Conservation (phyloP, 1,284 basidiomycete genomes). For the Ustilago xerochloae region DNA sequence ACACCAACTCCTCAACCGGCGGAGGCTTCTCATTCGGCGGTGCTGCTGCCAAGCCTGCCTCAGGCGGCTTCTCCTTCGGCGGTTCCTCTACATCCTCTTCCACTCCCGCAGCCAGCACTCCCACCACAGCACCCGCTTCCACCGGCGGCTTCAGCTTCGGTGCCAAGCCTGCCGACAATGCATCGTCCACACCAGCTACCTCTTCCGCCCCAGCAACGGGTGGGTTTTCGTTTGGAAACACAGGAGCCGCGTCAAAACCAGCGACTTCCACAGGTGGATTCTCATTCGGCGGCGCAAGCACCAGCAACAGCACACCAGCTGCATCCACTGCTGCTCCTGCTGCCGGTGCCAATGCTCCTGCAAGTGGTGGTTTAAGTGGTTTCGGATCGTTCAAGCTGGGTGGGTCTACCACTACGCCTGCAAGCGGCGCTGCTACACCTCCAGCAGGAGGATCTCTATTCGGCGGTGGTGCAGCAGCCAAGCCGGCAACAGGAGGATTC, state of each 20-base stretch:
- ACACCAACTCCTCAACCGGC: constrained; percentile 7
- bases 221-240: constrained; percentile 47
- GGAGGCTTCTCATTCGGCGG: constrained; percentile 52
- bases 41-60: constrained; percentile 16
- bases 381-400: constrained; percentile 42
- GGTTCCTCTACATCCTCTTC: constrained; percentile 29
- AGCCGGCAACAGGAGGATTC: constrained; percentile 54
- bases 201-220: constrained; percentile 42
- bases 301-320: constrained; percentile 23
- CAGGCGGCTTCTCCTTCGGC: constrained; percentile 55
- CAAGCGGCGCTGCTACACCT: constrained; percentile 13
- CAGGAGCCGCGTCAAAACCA: constrained; percentile 43
- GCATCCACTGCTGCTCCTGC: constrained; percentile 24
- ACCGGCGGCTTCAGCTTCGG: constrained; percentile 47
- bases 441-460: constrained; percentile 27
- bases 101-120: constrained; percentile 3
- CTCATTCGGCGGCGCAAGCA: constrained; percentile 41
- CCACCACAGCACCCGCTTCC: neutral
- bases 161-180: constrained; percentile 20
- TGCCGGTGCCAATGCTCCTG: constrained; percentile 4
- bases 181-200: constrained; percentile 15
- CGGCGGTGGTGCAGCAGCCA: constrained; percentile 37
- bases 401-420: constrained; percentile 15
- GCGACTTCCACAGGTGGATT: constrained; percentile 56
- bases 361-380: constrained; percentile 21